A percentile compares a stretch with the other conserved stretches of the same genome.
phyloP scores from a whole-genome alignment of 2,329 filamentous ascomycete genomes.

The Epichloe gansuensis region DNA sequence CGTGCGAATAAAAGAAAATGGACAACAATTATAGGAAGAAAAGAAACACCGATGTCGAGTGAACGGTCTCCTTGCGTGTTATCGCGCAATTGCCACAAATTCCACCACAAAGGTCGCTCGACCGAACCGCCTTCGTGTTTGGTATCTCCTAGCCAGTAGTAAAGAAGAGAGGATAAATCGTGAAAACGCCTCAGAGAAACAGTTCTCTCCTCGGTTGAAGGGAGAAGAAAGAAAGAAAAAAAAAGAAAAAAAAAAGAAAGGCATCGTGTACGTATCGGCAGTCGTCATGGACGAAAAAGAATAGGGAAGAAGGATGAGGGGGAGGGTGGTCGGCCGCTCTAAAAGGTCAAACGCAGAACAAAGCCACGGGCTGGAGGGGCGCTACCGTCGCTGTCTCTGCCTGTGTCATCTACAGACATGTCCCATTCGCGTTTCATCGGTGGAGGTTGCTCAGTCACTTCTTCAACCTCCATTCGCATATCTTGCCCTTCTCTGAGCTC shows the following conservation, averaged over 20 bases:
- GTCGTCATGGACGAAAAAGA: not conserved
- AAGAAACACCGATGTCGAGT: not conserved
- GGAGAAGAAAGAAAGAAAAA: not conserved
- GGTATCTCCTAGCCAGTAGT: slow-evolving; percentile 5
- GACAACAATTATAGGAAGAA: not conserved
- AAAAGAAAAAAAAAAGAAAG: not conserved
- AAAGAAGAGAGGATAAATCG: not conserved
- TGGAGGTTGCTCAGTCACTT: slow-evolving; percentile 24
- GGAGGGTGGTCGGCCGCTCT: not conserved
- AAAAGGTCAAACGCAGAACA: slow-evolving; percentile 11
- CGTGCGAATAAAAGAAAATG: not conserved
- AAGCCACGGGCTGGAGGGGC: slow-evolving; percentile 5
- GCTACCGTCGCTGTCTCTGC: slow-evolving; percentile 15
- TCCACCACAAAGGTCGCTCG: not conserved
- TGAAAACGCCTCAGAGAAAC: not conserved
- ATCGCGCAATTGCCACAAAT: not conserved
- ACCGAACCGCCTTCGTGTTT: not conserved
- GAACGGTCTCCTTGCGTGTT: slow-evolving; percentile 2
- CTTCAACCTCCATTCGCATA: slow-evolving; percentile 61
- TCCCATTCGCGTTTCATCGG: slow-evolving; percentile 46
- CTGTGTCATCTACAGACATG: slow-evolving; percentile 43
- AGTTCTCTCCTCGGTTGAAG: not conserved
- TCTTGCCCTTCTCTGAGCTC: slow-evolving; percentile 85
- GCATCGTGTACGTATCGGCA: not conserved
- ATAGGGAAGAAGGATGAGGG: too few species aligned